A percentile compares a stretch with the other conserved stretches of the same genome.
Conservation (phyloP, 2,329 filamentous ascomycete genomes). For the Ascochyta lentis region DNA sequence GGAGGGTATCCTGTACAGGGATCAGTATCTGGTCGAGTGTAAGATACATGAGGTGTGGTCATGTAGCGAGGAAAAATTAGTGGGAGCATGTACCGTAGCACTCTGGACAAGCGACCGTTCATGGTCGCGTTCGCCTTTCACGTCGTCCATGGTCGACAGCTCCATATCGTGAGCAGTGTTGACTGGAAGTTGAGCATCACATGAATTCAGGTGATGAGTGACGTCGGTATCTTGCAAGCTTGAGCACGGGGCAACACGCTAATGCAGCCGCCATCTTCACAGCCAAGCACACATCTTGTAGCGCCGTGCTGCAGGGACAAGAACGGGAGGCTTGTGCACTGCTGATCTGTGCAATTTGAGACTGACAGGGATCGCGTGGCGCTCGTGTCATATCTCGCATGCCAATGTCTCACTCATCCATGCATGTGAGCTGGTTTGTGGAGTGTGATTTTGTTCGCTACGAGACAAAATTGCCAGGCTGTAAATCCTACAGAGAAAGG, state of each 20-base stretch:
- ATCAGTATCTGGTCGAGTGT: slow-evolving; percentile 14
- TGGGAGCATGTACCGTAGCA: slow-evolving; percentile 27
- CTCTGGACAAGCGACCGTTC: slow-evolving; percentile 21
- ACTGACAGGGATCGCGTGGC: slow-evolving; percentile 1
- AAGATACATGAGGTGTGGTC: not conserved
- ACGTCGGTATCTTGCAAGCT: slow-evolving; percentile 31
- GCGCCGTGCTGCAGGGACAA: slow-evolving; percentile 20
- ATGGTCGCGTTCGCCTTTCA: slow-evolving; percentile 28
- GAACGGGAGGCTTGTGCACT: slow-evolving; percentile 19
- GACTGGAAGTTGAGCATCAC: slow-evolving; percentile 28
- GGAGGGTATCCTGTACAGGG: slow-evolving; percentile 56
- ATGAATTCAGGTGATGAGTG: slow-evolving; percentile 31
- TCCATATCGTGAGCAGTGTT: slow-evolving; percentile 13
- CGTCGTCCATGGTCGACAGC: slow-evolving; percentile 28
- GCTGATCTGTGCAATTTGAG: slow-evolving; percentile 15
- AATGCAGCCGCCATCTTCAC: slow-evolving; percentile 21
- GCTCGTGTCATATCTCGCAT: not conserved
- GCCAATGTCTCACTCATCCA: not conserved
- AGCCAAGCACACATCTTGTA: slow-evolving; percentile 4
- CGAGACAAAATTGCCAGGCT: slow-evolving; percentile 16
- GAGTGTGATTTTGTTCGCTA: slow-evolving; percentile 18
- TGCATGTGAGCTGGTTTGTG: not conserved
- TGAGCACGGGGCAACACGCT: slow-evolving; percentile 35
- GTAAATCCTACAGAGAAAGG: slow-evolving; percentile 27
- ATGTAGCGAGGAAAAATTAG: not conserved